Conservation (phyloP, 2,329 filamentous ascomycete species). For the Botrytis pseudocinerea region DNA sequence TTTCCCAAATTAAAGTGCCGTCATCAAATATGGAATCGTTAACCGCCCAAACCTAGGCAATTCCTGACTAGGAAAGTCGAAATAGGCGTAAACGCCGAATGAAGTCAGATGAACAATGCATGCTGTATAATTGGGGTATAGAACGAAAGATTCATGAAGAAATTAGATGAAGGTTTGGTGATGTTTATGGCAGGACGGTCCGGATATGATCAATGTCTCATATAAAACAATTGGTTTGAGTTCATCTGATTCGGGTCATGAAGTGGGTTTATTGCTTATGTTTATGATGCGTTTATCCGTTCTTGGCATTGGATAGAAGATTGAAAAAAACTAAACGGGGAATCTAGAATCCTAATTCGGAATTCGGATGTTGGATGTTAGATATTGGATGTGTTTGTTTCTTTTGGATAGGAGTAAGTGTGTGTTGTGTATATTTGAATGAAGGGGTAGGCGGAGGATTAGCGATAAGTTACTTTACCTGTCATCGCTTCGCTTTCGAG, state of each 20-base stretch:
- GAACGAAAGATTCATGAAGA: slow-evolving; percentile 9
- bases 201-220: slow-evolving; percentile 23
- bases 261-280: not conserved
- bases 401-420: not conserved
- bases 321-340: not conserved
- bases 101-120: slow-evolving; percentile 16
- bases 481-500: not conserved
- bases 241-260: slow-evolving; percentile 14
- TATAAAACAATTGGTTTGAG: slow-evolving; percentile 18
- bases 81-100: not conserved
- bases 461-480: not conserved
- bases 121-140: slow-evolving; percentile 5
- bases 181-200: slow-evolving; percentile 24
- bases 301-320: slow-evolving; percentile 12
- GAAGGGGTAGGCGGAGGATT: slow-evolving; percentile 2
- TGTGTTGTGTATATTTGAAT: slow-evolving; percentile 1
- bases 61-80: not conserved
- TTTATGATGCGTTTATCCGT: slow-evolving; percentile 17
- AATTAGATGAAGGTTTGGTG: slow-evolving; percentile 9
- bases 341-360: not conserved
- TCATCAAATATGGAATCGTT: slow-evolving; percentile 10
- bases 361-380: not conserved
- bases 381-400: not conserved
- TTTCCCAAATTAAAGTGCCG: slow-evolving; percentile 24
- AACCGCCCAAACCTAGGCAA: slow-evolving; percentile 5